Evolutionary conservation across 768 basidiomycete species (phyloP), one percentile per base, ranked within the genome.

Genomic region (Hydnomerulius pinastri): DNA sequence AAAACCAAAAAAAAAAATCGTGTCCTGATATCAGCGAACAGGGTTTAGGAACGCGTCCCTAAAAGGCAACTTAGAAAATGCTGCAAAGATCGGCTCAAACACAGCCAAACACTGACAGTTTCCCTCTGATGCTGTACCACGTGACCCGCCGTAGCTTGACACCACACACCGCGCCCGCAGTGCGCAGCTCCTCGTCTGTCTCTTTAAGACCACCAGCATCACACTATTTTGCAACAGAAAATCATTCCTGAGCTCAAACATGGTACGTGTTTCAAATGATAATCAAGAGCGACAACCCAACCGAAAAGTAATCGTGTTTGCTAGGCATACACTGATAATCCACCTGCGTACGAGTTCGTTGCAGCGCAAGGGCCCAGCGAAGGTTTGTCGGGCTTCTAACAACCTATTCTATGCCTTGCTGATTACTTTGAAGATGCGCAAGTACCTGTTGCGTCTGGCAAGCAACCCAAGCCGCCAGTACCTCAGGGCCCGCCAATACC

Each of bases 291-390:
- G 23, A 38, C 11, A 15, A 15, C 18, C 9, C 12, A 24, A 9
- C 13, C 28, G 46, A 17, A 29, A 11, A 23, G 9, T 44, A n/a
- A n/a, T 18, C 15, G 27, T 35, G 2, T 39, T 36, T 5, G 18
- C 12, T 15, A 66, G 65, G 55, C 21, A 8, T 44, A 64, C 39
- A 46, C 50, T 2, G 67, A 82, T 11, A 74, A 51, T 33, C 81
- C 81, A 33, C 81, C 81, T 35, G 69, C 81, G 7, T 82, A 82
- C 45, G 78, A 81, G 51, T 58, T 56, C 35, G 61, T 71, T 11
- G 62, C 66, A 20, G 65, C 66, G 18, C 58, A 60, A 52, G 62
- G 51, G 39, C 58, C 59, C 20, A 50, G 24, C 33, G 55, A 58
- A 35, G 43, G 74, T 74, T 48, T 49, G 69, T 64, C 8, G 4